Evolutionary conservation across 2,329 filamentous ascomycete species (phyloP).

Genomic region (Sporothrix inflata): DNA sequence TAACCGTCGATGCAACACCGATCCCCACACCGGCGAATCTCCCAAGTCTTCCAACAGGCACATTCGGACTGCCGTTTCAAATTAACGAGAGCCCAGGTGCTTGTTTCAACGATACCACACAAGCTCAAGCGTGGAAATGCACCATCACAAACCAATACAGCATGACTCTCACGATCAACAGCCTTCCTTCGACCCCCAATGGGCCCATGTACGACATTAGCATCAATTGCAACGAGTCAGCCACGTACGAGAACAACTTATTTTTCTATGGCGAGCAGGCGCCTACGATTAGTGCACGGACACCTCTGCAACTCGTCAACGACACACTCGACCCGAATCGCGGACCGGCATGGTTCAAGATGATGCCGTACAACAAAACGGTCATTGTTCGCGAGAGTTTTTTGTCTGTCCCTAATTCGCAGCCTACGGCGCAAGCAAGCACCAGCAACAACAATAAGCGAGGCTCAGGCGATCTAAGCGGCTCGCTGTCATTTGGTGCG

Average conservation of each 20-base stretch:
- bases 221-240: constrained; percentile 45
- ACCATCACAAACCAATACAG: constrained; percentile 52
- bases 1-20: constrained; percentile 54
- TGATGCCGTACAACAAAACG: constrained; percentile 59
- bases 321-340: constrained; percentile 53
- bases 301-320: constrained; percentile 52
- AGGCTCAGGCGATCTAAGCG: background rate
- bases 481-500: constrained; percentile 9
- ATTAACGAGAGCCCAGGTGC: constrained; percentile 54
- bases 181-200: constrained; percentile 37
- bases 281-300: constrained; percentile 47
- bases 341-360: constrained; percentile 58
- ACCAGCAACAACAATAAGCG: constrained; percentile 35
- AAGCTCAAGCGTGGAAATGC: constrained; percentile 67
- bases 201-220: constrained; percentile 47
- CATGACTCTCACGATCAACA: constrained; percentile 46
- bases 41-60: constrained; percentile 57
- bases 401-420: constrained; percentile 38
- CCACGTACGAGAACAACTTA: constrained; percentile 42
- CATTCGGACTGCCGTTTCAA: constrained; percentile 58
- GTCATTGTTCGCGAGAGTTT: constrained; percentile 54
- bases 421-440: constrained; percentile 12
- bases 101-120: constrained; percentile 60
- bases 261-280: constrained; percentile 61
- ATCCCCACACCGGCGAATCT: constrained; percentile 57